These are phyloP conservation scores for Backusella australiensis DNA, from an alignment of 192 early-diverging fungal genomes.

Conservation along the genomic window DNA sequence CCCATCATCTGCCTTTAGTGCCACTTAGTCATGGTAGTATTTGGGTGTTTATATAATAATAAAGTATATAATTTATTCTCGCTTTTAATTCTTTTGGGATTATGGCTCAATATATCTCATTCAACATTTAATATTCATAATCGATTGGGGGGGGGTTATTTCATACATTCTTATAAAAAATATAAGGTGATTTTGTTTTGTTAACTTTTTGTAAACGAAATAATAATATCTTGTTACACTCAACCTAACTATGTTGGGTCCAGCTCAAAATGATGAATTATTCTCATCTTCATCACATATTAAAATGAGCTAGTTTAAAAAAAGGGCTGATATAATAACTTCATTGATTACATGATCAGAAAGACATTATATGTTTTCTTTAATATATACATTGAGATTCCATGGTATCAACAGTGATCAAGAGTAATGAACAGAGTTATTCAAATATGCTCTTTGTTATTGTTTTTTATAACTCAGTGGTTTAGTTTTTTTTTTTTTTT, in stretches of 20 bases:
- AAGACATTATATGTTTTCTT: not conserved
- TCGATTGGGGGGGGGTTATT: not conserved
- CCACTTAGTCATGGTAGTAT: not conserved
- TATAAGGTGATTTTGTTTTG: not conserved
- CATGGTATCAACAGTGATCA: not conserved
- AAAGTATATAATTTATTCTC: not conserved
- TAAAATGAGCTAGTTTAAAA: not conserved
- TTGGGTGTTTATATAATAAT: not conserved
- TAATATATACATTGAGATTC: not conserved
- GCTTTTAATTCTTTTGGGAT: not conserved
- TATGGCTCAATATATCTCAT: not conserved
- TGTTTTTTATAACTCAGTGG: not conserved
- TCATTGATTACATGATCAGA: not conserved
- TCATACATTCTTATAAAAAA: not conserved
- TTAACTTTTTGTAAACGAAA: not conserved
- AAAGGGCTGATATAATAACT: not conserved
- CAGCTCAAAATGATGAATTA: not conserved
- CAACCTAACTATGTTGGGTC: not conserved
- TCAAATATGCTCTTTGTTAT: not conserved
- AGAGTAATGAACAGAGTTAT: not conserved
- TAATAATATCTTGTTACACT: not conserved
- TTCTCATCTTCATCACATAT: not conserved
- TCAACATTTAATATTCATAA: not conserved
- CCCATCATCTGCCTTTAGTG: not conserved
- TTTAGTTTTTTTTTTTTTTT: not conserved